Base-by-base conservation (phyloP, 2,329 filamentous ascomycete genomes). In the Gremmenia infestans region DNA sequence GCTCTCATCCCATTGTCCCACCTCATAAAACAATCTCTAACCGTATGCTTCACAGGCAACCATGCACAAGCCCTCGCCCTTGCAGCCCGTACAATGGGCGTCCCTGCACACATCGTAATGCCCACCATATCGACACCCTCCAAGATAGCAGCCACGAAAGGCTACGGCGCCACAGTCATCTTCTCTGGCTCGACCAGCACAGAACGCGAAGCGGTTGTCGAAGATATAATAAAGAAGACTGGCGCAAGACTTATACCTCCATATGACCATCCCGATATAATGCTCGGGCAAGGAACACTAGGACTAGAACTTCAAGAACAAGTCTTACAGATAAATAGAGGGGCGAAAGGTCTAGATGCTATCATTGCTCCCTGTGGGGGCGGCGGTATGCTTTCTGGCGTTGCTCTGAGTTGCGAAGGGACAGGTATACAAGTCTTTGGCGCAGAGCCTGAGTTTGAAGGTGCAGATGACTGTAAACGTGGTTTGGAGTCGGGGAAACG, bases 11-110 rank as follows among this genome's bases (percentile, higher is more conserved):
- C 2, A 19, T 40, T 22, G 23, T 54, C 19, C 28, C 22, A 17
- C 17, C n/a, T 4, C 15, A 28, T n/a, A 12, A 48, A 28, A 6
- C 12, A 15, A 32, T 4, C 2, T 47, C 23, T 47, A 14, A 47
- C 14, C 11, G 17, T n/a, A 15, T 22, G 11, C 11, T 9, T 22
- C 11, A 11, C 52, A 93, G 92, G 93, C 57, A 97, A 97, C 74
- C 94, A 97, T 70, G 93, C 93, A 0, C 91, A 96, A 77, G 93
- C 94, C 1, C 84, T 97, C 55, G 84, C 93, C 2, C 86, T 97
- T 50, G 93, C 93, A 0, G 91, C 93, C 2, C 79, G 78, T 17
- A 86, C 86, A 39, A 83, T 87, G 68, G 75, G 78, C 52, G 85
- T 97, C 60, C 86, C 87, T 11, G 90, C 91, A 0, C 83, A 93